Evolutionary conservation across 805 yeast species (phyloP).

Genomic region (Debaryomyces castellii): DNA sequence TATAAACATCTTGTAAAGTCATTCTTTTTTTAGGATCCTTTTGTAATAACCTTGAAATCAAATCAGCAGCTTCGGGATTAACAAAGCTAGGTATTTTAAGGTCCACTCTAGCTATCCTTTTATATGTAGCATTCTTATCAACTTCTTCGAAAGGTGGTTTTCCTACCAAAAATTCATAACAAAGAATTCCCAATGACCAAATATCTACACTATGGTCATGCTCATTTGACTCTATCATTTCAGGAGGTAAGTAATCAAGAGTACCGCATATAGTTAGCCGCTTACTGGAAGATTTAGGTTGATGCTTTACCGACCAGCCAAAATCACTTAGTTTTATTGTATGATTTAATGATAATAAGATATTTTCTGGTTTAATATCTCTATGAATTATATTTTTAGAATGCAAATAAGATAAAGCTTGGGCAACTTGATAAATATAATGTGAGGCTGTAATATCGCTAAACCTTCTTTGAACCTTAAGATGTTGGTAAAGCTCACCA

Average conservation of each 20-base stretch:
- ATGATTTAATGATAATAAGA: constrained; percentile 73
- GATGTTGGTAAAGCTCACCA: constrained; percentile 81
- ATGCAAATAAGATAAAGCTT: constrained; percentile 77
- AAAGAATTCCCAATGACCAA: constrained; percentile 89
- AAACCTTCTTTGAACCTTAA: constrained; percentile 67
- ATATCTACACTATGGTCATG: constrained; percentile 80
- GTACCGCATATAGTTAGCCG: constrained; percentile 93
- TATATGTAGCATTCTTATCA: constrained; percentile 74
- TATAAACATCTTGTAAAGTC: constrained; percentile 56
- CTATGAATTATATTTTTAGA: constrained; percentile 80
- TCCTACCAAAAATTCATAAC: constrained; percentile 85
- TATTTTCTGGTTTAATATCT: constrained; percentile 93
- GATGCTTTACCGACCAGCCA: constrained; percentile 79
- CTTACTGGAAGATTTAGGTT: constrained; percentile 23
- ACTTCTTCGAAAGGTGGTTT: constrained; percentile 89
- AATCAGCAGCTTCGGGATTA: constrained; percentile 72
- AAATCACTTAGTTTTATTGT: constrained; percentile 85
- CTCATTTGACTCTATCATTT: constrained; percentile 80
- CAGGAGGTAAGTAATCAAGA: constrained; percentile 91
- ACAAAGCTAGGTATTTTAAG: constrained; percentile 70
- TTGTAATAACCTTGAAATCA: constrained; percentile 62
- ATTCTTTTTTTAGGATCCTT: constrained; percentile 70
- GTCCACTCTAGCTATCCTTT: constrained; percentile 76
- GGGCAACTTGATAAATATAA: constrained; percentile 80
- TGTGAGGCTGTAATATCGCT: constrained; percentile 72